Evolutionary conservation across 2,329 filamentous ascomycete species (phyloP).

Genomic region (Colletotrichum melonis): DNA sequence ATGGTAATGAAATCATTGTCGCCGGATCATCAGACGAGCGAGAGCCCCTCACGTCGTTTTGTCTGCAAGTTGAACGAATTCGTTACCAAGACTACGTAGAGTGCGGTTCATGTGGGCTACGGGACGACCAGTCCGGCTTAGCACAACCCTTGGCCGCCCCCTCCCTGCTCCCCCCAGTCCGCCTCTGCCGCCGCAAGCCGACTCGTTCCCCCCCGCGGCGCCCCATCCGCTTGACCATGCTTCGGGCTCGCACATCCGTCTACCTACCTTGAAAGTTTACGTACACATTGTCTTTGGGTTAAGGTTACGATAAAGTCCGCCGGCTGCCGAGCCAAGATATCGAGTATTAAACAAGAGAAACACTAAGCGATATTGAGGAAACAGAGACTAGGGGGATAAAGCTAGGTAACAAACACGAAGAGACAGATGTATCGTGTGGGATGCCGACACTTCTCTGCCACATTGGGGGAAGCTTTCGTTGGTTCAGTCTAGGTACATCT

Average conservation of each 20-base stretch:
- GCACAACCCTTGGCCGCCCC: no score
- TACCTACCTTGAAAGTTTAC: background rate
- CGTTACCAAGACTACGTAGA: background rate
- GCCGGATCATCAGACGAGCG: constrained; percentile 15
- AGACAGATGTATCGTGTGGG: background rate
- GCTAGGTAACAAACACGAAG: background rate
- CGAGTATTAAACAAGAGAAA: background rate
- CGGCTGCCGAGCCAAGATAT: background rate
- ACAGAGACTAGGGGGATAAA: background rate
- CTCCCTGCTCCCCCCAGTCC: background rate
- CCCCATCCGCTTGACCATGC: background rate
- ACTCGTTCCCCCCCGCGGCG: background rate
- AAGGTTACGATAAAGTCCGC: background rate
- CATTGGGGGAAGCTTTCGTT: background rate
- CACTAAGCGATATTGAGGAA: background rate
- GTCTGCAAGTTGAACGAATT: constrained; percentile 6
- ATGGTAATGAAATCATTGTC: constrained; percentile 17
- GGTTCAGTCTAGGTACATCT: background rate
- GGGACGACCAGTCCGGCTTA: background rate
- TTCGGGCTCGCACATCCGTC: background rate
- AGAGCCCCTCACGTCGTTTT: constrained; percentile 1
- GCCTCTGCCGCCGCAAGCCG: constrained; percentile 16
- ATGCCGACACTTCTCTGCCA: background rate
- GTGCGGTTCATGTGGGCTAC: background rate
- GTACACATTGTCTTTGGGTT: background rate